Conservation (phyloP, 805 yeast species). For the Starmerella stellata region DNA sequence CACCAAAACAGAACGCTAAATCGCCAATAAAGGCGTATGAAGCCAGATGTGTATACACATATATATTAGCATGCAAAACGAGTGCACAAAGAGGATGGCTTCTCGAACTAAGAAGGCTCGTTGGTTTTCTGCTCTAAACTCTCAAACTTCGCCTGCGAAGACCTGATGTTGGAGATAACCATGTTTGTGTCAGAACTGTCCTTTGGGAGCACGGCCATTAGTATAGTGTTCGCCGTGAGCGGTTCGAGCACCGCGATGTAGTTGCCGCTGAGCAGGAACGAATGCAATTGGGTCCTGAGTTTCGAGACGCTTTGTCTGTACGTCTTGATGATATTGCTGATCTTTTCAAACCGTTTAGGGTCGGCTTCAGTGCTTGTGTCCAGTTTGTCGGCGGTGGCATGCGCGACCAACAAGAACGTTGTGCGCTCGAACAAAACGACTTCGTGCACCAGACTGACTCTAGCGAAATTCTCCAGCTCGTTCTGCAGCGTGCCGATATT, state of each 20-base stretch:
- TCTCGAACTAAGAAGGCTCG: no score
- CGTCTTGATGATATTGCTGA: conserved; percentile 81
- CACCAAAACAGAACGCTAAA: no score
- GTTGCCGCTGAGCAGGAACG: conserved; percentile 41
- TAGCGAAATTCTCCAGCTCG: conserved; percentile 53
- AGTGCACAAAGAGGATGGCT: no score
- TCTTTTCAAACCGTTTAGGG: conserved; percentile 86
- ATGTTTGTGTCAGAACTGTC: conserved; percentile 11
- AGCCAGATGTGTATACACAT: no score
- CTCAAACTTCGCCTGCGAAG: conserved; percentile 26
- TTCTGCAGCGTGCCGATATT: conserved; percentile 67
- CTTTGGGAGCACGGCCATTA: conserved; percentile 28
- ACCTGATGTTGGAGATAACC: conserved; percentile 22
- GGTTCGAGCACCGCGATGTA: conserved; percentile 28
- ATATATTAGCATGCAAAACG: no score
- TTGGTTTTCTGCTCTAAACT: conserved; percentile 20
- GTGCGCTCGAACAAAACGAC: conserved; percentile 83
- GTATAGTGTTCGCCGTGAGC: conserved; percentile 28
- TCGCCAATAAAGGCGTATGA: no score
- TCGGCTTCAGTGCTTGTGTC: conserved; percentile 31
- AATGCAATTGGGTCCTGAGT: conserved; percentile 66
- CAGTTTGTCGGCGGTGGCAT: conserved; percentile 11
- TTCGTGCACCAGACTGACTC: conserved; percentile 66
- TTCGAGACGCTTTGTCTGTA: conserved; percentile 84
- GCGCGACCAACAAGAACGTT: conserved; percentile 67